phyloP scores from a whole-genome alignment of 805 yeast species.

The Saturnispora galanensis region DNA sequence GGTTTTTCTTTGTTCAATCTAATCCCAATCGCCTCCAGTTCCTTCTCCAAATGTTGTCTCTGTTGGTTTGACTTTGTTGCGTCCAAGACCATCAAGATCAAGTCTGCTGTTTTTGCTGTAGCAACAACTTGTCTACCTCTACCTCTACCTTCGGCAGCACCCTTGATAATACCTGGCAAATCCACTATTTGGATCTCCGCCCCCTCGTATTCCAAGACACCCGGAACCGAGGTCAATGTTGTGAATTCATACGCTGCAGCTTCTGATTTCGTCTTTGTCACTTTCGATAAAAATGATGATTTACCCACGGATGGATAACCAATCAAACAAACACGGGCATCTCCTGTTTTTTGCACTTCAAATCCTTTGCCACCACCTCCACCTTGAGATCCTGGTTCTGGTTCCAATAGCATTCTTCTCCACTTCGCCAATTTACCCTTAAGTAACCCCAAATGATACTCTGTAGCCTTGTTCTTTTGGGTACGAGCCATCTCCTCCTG shows the following conservation, averaged over 20 bases:
- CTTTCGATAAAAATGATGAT: conserved; percentile 78
- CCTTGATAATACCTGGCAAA: conserved; percentile 93
- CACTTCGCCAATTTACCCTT: conserved; percentile 92
- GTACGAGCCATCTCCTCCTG: conserved; percentile 92
- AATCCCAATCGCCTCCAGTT: conserved; percentile 89
- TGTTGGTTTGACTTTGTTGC: conserved; percentile 93
- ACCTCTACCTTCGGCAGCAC: conserved; percentile 96
- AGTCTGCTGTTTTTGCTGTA: conserved; percentile 90
- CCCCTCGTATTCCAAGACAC: conserved; percentile 89
- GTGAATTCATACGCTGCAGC: conserved; percentile 95
- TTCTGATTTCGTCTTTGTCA: conserved; percentile 89
- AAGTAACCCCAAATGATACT: conserved; percentile 86
- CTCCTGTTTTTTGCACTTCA: conserved; percentile 92
- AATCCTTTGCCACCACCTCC: conserved; percentile 71
- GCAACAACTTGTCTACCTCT: conserved; percentile 96
- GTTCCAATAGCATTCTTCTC: conserved; percentile 85
- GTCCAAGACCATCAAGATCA: conserved; percentile 87
- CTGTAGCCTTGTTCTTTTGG: conserved; percentile 96
- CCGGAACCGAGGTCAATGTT: conserved; percentile 93
- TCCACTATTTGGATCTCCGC: conserved; percentile 97
- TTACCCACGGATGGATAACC: conserved; percentile 99
- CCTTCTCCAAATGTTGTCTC: conserved; percentile 75
- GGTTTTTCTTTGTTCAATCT: conserved; percentile 77
- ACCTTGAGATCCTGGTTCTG: conserved; percentile 58
- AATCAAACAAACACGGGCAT: conserved; percentile 88